Conservation (phyloP, 1,284 basidiomycete genomes). For the Bondarzewia mesenterica region DNA sequence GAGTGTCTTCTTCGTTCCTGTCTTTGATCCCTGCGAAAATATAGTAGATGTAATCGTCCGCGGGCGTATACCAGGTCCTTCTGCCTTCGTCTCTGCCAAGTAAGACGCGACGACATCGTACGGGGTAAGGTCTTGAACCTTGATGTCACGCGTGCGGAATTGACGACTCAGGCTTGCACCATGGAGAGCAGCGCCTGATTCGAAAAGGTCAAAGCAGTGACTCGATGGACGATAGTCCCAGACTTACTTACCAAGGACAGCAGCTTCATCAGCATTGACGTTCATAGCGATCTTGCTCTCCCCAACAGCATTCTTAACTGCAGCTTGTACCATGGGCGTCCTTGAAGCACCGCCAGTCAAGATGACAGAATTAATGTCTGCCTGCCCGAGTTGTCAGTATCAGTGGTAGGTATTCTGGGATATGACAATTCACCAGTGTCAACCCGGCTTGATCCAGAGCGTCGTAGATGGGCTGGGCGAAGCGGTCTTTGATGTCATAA, state of each 20-base stretch:
- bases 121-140: slow-evolving; percentile 65
- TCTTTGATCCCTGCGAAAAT: slow-evolving; percentile 69
- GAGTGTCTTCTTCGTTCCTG: slow-evolving; percentile 76
- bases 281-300: slow-evolving; percentile 86
- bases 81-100: slow-evolving; percentile 47
- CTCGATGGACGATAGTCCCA: slow-evolving; percentile 1
- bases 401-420: neutral
- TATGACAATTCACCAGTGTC: slow-evolving; percentile 38
- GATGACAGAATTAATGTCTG: slow-evolving; percentile 82
- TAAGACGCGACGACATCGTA: slow-evolving; percentile 77
- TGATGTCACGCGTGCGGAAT: slow-evolving; percentile 95
- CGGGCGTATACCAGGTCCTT: slow-evolving; percentile 31
- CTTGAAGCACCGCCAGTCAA: slow-evolving; percentile 86
- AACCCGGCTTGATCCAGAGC: slow-evolving; percentile 69
- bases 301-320: slow-evolving; percentile 71
- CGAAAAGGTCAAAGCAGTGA: slow-evolving; percentile 1
- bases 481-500: slow-evolving; percentile 54
- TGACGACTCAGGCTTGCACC: slow-evolving; percentile 85
- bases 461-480: slow-evolving; percentile 69
- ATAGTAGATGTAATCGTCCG: slow-evolving; percentile 66
- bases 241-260: slow-evolving; percentile 76
- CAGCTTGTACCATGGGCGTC: slow-evolving; percentile 86
- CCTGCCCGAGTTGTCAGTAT: slow-evolving; percentile 26
- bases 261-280: slow-evolving; percentile 96
- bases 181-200: slow-evolving; percentile 74